phyloP scores from a whole-genome alignment of 208 protist genomes.

The Leishmania tropica region DNA sequence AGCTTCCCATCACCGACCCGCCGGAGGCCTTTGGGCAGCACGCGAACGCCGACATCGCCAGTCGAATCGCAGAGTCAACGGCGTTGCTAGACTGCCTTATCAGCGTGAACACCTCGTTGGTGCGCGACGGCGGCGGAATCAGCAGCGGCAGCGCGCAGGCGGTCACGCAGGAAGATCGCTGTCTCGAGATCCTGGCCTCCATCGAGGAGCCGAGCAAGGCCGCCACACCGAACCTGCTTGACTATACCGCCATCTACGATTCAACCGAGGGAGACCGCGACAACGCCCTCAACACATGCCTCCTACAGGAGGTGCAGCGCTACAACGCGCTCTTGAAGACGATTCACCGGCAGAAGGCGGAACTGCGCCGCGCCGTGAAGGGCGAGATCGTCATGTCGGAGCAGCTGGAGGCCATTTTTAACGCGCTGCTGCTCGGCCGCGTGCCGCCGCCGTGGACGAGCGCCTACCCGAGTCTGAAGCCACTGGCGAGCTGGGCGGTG shows the following conservation, averaged over 20 bases:
- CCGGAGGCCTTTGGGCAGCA: constrained; percentile 99
- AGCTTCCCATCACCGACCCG: constrained; percentile 94
- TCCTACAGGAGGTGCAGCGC: constrained; percentile 97
- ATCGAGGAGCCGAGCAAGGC: constrained; percentile 88
- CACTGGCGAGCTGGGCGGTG: constrained; percentile 95
- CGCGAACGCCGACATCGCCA: constrained; percentile 98
- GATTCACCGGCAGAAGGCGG: constrained; percentile 90
- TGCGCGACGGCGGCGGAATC: constrained; percentile 63
- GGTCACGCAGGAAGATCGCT: constrained; percentile 81
- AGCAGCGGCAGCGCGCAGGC: constrained; percentile 33
- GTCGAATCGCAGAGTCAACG: constrained; percentile 94
- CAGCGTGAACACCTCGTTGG: constrained; percentile 76
- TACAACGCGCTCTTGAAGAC: constrained; percentile 96
- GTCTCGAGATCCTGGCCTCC: constrained; percentile 86
- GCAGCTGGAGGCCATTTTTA: constrained; percentile 96
- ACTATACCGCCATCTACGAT: constrained; percentile 92
- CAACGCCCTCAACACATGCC: constrained; percentile 95
- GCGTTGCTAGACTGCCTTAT: constrained; percentile 95
- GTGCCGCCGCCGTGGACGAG: constrained; percentile 95
- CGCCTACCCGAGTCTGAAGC: constrained; percentile 98
- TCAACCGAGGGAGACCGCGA: constrained; percentile 88
- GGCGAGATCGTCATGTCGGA: constrained; percentile 98
- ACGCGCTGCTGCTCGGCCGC: constrained; percentile 85
- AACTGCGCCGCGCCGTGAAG: constrained; percentile 96
- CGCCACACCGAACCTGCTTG: constrained; percentile 79